phyloP scores from a whole-genome alignment of 371 early-diverging fungal species.

The Encephalitozoon cuniculi region DNA sequence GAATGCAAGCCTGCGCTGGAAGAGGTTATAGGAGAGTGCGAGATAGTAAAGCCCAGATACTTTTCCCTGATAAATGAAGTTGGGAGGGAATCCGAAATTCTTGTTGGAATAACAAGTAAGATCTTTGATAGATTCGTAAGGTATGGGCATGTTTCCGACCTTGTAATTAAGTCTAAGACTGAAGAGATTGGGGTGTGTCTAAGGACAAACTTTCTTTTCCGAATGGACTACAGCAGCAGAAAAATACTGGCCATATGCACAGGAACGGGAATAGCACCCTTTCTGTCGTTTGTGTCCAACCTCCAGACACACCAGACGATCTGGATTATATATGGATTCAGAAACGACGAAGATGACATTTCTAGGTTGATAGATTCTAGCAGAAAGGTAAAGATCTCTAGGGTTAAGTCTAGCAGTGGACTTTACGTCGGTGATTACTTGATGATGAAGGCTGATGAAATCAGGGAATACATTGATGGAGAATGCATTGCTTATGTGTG shows the following conservation, averaged over 20 bases:
- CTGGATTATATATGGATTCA: conserved; percentile 58
- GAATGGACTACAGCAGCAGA: not conserved
- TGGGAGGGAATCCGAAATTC: conserved; percentile 35
- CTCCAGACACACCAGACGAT: conserved; percentile 9
- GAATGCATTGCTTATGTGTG: conserved; percentile 38
- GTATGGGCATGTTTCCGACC: conserved; percentile 51
- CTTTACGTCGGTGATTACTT: conserved; percentile 38
- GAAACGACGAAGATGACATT: conserved; percentile 54
- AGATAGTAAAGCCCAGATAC: conserved; percentile 56
- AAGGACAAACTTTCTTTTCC: conserved; percentile 10
- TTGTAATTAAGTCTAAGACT: not conserved
- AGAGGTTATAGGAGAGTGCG: conserved; percentile 45
- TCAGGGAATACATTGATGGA: conserved; percentile 7
- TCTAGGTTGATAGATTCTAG: not conserved
- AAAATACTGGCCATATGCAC: conserved; percentile 49
- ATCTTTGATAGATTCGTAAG: not conserved
- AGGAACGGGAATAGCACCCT: conserved; percentile 60
- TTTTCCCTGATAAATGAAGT: conserved; percentile 53
- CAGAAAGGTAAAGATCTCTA: conserved; percentile 5
- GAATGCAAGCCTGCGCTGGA: conserved; percentile 39
- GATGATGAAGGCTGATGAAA: not conserved
- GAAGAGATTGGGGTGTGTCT: not conserved
- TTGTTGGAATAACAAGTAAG: conserved; percentile 43
- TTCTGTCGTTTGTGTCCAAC: conserved; percentile 56
- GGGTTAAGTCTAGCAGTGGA: conserved; percentile 14